A percentile compares a stretch with the other conserved stretches of the same genome.
Evolutionary conservation across 1,139 yeast species (phyloP).

Genomic region (Suhomyces atakaporum): DNA sequence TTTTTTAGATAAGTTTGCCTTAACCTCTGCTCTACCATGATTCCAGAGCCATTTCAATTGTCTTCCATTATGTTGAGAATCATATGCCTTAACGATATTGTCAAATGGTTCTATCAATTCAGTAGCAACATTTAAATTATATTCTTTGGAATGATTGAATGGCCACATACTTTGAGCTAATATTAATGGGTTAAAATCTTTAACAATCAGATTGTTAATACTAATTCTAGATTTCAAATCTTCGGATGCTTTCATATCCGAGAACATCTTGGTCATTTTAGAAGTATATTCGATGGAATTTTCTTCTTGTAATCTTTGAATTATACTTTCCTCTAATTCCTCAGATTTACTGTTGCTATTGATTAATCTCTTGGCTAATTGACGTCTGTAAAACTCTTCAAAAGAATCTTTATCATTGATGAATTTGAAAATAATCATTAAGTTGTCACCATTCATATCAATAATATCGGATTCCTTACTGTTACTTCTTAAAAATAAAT

Average conservation of each 20-base stretch:
- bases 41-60: constrained; percentile 96
- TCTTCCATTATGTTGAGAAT: constrained; percentile 80
- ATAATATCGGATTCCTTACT: constrained; percentile 67
- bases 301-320: constrained; percentile 84
- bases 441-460: constrained; percentile 79
- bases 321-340: constrained; percentile 82
- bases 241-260: constrained; percentile 85
- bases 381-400: constrained; percentile 88
- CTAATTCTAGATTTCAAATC: constrained; percentile 71
- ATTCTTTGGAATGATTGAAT: constrained; percentile 49
- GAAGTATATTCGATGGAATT: constrained; percentile 92
- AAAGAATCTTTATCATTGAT: constrained; percentile 94
- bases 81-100: constrained; percentile 68
- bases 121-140: constrained; percentile 44
- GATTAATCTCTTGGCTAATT: constrained; percentile 85
- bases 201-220: constrained; percentile 41
- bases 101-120: constrained; percentile 67
- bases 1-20: constrained; percentile 80
- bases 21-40: constrained; percentile 88
- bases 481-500: constrained; percentile 74
- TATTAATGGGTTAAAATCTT: constrained; percentile 74
- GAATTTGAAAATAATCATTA: constrained; percentile 85
- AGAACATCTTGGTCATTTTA: constrained; percentile 94
- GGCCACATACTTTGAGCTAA: constrained; percentile 95
- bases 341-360: constrained; percentile 81